Evolutionary conservation across 129 eudicot genomes (phyloP).

Genomic region (Chrysanthemum seticuspe): DNA sequence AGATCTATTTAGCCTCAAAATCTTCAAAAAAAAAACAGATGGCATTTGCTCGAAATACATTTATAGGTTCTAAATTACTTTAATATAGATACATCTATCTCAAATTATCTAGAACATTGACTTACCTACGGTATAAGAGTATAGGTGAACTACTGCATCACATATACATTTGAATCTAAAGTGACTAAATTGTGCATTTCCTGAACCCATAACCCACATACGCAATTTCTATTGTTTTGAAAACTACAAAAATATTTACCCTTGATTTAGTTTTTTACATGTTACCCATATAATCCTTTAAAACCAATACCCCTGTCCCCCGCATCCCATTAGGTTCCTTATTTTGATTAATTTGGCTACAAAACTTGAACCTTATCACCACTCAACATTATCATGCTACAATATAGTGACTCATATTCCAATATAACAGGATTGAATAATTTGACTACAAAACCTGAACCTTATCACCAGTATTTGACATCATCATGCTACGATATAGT

Average conservation of each 20-base stretch:
- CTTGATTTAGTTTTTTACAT: neutral
- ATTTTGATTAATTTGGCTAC: neutral
- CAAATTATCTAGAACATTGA: neutral
- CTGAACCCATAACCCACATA: neutral
- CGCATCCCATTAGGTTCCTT: neutral
- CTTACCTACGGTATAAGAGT: neutral
- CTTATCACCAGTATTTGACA: neutral
- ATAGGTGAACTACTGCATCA: neutral
- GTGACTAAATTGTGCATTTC: neutral
- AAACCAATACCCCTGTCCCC: neutral
- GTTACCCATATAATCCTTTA: neutral
- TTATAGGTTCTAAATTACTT: neutral
- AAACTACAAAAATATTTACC: neutral
- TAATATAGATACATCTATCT: neutral
- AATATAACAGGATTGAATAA: neutral
- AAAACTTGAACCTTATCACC: neutral
- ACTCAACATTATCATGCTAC: slow-evolving; percentile 5
- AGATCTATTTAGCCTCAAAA: neutral
- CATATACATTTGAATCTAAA: neutral
- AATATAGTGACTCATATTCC: neutral
- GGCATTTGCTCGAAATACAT: neutral
- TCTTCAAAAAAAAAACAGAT: neutral
- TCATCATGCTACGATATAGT: slow-evolving; percentile 8
- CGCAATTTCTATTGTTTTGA: neutral
- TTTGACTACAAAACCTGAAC: neutral